Conservation (phyloP, 2,329 filamentous ascomycete genomes). For the Colletotrichum liaoningense region DNA sequence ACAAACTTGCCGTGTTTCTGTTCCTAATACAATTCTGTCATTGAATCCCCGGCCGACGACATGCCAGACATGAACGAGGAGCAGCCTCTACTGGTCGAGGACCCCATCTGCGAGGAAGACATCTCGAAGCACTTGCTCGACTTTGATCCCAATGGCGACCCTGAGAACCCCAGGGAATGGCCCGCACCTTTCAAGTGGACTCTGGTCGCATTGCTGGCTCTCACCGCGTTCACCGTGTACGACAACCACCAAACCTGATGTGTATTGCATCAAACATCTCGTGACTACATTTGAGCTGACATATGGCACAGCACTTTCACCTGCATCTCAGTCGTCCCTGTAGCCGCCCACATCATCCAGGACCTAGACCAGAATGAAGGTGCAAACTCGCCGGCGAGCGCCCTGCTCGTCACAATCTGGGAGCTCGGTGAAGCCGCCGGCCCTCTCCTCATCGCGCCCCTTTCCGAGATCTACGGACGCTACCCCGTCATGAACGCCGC, state of each 20-base stretch:
- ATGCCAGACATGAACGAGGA: slow-evolving; percentile 15
- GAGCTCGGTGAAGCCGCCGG: slow-evolving; percentile 75
- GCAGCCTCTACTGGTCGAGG: slow-evolving; percentile 27
- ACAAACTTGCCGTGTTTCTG: not conserved
- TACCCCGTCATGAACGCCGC: slow-evolving; percentile 64
- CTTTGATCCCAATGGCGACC: slow-evolving; percentile 37
- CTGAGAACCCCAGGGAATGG: slow-evolving; percentile 64
- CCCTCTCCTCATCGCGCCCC: slow-evolving; percentile 69
- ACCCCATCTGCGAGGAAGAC: slow-evolving; percentile 28
- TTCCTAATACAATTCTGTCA: not conserved
- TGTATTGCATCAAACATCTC: not conserved
- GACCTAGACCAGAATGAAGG: slow-evolving; percentile 55
- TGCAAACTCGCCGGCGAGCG: slow-evolving; percentile 57
- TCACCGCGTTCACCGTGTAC: slow-evolving; percentile 69
- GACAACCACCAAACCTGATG: slow-evolving; percentile 17
- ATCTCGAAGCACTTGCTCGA: slow-evolving; percentile 32
- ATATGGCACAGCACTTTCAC: slow-evolving; percentile 61
- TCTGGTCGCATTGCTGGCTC: slow-evolving; percentile 62
- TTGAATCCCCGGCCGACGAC: not conserved
- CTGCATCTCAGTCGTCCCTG: slow-evolving; percentile 66
- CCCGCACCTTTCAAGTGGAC: slow-evolving; percentile 62
- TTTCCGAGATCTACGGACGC: slow-evolving; percentile 71
- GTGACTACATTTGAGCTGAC: not conserved
- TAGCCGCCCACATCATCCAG: slow-evolving; percentile 61
- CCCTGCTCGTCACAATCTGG: slow-evolving; percentile 77